A percentile compares a stretch with the other conserved stretches of the same genome.
Conservation (phyloP, 1,284 basidiomycete species). For the Ustilago sp. region DNA sequence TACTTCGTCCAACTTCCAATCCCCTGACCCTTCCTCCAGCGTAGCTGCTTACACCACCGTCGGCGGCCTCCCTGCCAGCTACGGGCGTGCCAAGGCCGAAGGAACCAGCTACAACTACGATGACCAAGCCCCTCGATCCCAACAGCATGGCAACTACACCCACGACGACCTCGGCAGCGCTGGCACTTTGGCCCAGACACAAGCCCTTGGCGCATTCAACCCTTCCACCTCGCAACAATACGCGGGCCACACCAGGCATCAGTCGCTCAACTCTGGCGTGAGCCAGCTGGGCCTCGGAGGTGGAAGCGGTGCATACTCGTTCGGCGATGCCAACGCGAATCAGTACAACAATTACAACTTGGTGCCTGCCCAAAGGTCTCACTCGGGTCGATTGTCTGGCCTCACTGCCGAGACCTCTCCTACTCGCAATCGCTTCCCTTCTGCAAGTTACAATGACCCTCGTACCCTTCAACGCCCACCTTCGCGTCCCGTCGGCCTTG, state of each 20-base stretch:
- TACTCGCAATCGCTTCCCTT: constrained; percentile 43
- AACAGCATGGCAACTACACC: constrained; percentile 49
- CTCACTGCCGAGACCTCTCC: constrained; percentile 37
- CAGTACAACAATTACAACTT: constrained; percentile 52
- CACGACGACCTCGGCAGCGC: constrained; percentile 42
- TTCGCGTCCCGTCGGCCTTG: constrained; percentile 38
- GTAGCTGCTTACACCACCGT: constrained; percentile 30
- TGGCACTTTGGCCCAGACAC: constrained; percentile 35
- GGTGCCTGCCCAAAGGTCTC: constrained; percentile 39
- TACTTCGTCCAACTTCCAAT: constrained; percentile 33
- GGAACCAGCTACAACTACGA: constrained; percentile 37
- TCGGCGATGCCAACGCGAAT: constrained; percentile 32
- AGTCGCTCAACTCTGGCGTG: constrained; percentile 43
- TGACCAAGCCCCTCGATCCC: constrained; percentile 50
- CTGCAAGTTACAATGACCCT: constrained; percentile 38
- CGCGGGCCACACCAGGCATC: constrained; percentile 37
- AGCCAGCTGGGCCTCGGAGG: constrained; percentile 41
- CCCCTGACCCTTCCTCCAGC: constrained; percentile 40
- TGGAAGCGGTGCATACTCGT: constrained; percentile 28
- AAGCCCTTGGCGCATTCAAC: constrained; percentile 43
- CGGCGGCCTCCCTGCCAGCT: constrained; percentile 29
- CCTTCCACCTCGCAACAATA: constrained; percentile 36
- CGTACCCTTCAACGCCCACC: constrained; percentile 33
- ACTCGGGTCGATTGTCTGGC: constrained; percentile 25
- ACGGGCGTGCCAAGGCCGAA: constrained; percentile 41